phyloP scores from a whole-genome alignment of 805 yeast species.

The Candida pseudoglaebosa region DNA sequence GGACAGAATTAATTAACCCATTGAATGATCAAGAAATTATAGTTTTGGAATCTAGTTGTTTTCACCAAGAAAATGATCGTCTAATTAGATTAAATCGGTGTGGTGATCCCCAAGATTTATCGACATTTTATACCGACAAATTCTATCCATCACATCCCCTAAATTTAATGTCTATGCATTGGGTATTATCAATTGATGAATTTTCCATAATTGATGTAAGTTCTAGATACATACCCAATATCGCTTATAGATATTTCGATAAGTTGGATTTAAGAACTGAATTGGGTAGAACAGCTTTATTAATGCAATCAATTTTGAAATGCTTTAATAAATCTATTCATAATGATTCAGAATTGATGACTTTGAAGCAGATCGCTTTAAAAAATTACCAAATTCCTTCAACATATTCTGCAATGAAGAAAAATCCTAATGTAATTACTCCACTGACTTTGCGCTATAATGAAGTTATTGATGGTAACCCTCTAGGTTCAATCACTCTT shows the following conservation, averaged over 20 bases:
- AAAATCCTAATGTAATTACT: constrained; percentile 25
- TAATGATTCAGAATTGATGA: constrained; percentile 16
- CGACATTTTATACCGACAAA: constrained; percentile 16
- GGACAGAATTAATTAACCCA: constrained; percentile 35
- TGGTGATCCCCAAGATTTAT: constrained; percentile 3
- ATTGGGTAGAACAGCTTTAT: constrained; percentile 19
- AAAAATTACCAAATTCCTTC: constrained; percentile 21
- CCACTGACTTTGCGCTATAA: constrained; percentile 21
- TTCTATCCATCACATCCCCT: constrained; percentile 17
- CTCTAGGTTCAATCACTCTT: constrained; percentile 14
- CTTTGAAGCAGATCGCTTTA: constrained; percentile 19
- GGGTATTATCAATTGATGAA: constrained; percentile 20
- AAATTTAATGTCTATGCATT: constrained; percentile 29
- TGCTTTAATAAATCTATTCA: constrained; percentile 11
- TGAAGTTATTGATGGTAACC: constrained; percentile 17
- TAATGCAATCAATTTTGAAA: constrained; percentile 23
- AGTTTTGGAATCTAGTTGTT: constrained; percentile 25
- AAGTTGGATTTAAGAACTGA: constrained; percentile 26
- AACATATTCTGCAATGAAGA: constrained; percentile 22
- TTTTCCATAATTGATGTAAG: constrained; percentile 23
- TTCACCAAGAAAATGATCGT: constrained; percentile 23
- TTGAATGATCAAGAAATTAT: constrained; percentile 19
- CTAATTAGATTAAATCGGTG: constrained; percentile 18
- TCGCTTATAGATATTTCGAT: constrained; percentile 26
- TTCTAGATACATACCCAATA: constrained; percentile 28